These are phyloP conservation scores for Sclerotinia spermophila DNA, from an alignment of 2,329 filamentous ascomycete species.

Conservation along the genomic window DNA sequence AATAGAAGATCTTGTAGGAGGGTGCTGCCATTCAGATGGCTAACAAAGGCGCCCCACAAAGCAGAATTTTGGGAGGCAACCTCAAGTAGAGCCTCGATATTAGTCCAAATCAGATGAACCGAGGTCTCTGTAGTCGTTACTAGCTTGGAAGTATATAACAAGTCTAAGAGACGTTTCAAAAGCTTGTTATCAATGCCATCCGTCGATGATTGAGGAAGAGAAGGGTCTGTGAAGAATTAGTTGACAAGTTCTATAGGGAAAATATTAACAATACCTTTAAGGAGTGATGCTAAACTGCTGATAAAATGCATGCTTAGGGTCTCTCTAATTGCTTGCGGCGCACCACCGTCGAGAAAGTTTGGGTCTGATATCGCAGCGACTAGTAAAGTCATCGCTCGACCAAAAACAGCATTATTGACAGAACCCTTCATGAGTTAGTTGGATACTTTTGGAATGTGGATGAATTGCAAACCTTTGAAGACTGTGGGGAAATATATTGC, in stretches of 20 bases:
- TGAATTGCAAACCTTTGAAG: conserved; percentile 30
- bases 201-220: conserved; percentile 36
- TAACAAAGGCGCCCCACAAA: conserved; percentile 45
- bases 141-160: conserved; percentile 32
- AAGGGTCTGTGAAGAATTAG: conserved; percentile 38
- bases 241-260: conserved; percentile 15
- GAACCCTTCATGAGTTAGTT: conserved; percentile 26
- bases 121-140: conserved; percentile 29
- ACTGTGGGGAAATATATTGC: conserved; percentile 49
- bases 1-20: conserved; percentile 44
- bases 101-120: conserved; percentile 41
- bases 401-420: conserved; percentile 39
- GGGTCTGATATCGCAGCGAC: conserved; percentile 58
- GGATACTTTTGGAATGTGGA: background rate
- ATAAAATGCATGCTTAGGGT: conserved; percentile 53
- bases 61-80: conserved; percentile 44
- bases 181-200: conserved; percentile 38
- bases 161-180: conserved; percentile 35
- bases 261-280: conserved; percentile 45
- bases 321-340: conserved; percentile 45
- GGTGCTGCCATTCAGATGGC: conserved; percentile 38
- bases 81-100: conserved; percentile 48
- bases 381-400: conserved; percentile 49
- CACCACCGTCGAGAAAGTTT: conserved; percentile 47
- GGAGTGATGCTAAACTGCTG: conserved; percentile 52